Percentiles rank a stretch among this genome's conserved stretches.
Conservation (phyloP, 768 basidiomycete species). For the Xerocomellus chrysenteron region DNA sequence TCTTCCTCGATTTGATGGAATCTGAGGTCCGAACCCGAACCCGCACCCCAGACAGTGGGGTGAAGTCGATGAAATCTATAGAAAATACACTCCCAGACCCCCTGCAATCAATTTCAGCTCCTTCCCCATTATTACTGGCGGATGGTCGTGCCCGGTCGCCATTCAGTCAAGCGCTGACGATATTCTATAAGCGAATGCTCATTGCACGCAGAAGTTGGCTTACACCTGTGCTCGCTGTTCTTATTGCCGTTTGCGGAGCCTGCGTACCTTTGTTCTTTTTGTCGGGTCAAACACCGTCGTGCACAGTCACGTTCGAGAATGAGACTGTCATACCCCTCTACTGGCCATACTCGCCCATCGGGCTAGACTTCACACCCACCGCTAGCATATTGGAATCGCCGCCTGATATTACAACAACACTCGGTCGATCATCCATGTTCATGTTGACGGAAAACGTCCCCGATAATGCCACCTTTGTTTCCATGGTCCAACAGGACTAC, state of each 20-base stretch:
- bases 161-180: conserved; percentile 64
- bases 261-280: conserved; percentile 71
- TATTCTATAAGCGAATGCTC: conserved; percentile 68
- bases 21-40: conserved; percentile 20
- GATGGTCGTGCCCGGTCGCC: conserved; percentile 55
- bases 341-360: conserved; percentile 48
- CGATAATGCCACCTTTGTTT: conserved; percentile 60
- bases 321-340: conserved; percentile 49
- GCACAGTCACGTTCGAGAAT: conserved; percentile 40
- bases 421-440: conserved; percentile 42
- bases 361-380: conserved; percentile 30
- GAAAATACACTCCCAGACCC: conserved; percentile 2
- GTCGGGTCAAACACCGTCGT: conserved; percentile 48
- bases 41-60: conserved; percentile 26
- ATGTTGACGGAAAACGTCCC: conserved; percentile 43
- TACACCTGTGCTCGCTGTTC: conserved; percentile 51
- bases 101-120: neutral
- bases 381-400: conserved; percentile 52
- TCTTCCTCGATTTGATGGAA: conserved; percentile 73
- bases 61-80: conserved; percentile 18
- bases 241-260: conserved; percentile 59
- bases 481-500: conserved; percentile 50
- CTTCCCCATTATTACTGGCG: conserved; percentile 30
- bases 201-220: conserved; percentile 70
- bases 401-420: conserved; percentile 45